Evolutionary conservation across 805 yeast genomes (phyloP), one percentile per base, ranked within the genome.

Genomic region (Candida bentonensis): DNA sequence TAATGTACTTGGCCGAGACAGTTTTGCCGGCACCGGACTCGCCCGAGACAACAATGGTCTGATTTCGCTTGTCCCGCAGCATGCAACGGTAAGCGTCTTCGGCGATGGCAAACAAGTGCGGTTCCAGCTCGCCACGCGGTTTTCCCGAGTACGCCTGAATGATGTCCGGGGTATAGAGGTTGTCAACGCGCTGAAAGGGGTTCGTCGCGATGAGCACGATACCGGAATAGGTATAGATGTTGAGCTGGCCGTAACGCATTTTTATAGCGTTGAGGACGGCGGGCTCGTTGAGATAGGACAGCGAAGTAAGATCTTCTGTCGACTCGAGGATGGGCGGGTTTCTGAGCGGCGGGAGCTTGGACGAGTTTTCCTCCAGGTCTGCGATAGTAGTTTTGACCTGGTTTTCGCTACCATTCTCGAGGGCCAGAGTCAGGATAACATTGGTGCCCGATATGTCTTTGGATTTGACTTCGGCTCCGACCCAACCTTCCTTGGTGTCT

Each of bases 11-110:
- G 33, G 98, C 98, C 50, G 92, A 79, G 36, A 89, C 97, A 3
- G 97, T 92, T 58, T 89, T 92, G 63, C 98, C 98, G 23, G 98
- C 97, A 64, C 98, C 98, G 4, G 95, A 84, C 65, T 89, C 98
- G 65, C 98, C 98, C 54, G 88, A 78, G 15, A 89, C 97, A 15
- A 89, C 96, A 50, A 89, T 88, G 1, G 98, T 89, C 66, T 89
- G 98, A 66, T 89, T 88, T 54, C 76, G 72, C 34, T 74, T 68
- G 54, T 86, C 94, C 42, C 79, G 72, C 56, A 83, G 82, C 98
- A 89, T 89, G 59, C 94, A 81, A 55, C 95, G 73, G 61, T 87
- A 88, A 3, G 97, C 96, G 57, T 92, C 96, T 63, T 88, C 97
- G 22, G 98, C 97, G 54, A 89, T 89, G 40, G 96, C 96, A 63